Conservation (phyloP, 2,329 filamentous ascomycete species). For the Xylaria sp. region DNA sequence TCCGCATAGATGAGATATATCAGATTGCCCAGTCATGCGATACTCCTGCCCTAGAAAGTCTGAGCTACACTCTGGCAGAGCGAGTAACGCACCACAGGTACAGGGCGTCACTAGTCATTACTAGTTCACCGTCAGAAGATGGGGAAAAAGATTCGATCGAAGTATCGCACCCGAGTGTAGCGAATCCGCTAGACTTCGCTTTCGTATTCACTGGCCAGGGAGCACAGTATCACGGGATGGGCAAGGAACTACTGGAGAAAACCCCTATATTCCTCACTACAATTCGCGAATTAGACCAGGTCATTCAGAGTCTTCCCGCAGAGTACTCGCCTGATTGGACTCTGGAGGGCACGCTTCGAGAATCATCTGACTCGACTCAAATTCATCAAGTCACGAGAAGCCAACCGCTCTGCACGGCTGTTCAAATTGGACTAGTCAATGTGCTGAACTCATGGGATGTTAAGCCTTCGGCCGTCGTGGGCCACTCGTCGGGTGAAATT, state of each 20-base stretch:
- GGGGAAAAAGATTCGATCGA: neutral
- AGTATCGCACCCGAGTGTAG: neutral
- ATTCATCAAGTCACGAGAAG: neutral
- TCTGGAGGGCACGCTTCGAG: neutral
- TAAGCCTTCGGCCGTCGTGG: conserved; percentile 23
- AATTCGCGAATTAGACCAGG: neutral
- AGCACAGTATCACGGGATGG: conserved; percentile 24
- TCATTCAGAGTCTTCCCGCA: neutral
- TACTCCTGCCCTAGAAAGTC: neutral
- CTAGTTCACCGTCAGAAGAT: too few relatives aligned
- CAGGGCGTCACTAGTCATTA: neutral
- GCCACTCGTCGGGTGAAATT: conserved; percentile 53
- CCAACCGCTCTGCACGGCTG: conserved; percentile 4
- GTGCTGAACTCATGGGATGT: conserved; percentile 30
- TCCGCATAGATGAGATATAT: neutral
- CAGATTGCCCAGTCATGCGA: neutral
- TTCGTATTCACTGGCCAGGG: conserved; percentile 33
- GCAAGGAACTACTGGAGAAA: neutral
- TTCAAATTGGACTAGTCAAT: neutral
- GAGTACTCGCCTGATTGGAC: neutral
- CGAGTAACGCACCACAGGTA: neutral
- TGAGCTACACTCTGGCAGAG: neutral
- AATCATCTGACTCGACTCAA: neutral
- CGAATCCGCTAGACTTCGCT: neutral
- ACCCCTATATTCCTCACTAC: neutral